phyloP scores from a whole-genome alignment of 176 grass and related monocot genomes.

The Oropetium thomaeum region DNA sequence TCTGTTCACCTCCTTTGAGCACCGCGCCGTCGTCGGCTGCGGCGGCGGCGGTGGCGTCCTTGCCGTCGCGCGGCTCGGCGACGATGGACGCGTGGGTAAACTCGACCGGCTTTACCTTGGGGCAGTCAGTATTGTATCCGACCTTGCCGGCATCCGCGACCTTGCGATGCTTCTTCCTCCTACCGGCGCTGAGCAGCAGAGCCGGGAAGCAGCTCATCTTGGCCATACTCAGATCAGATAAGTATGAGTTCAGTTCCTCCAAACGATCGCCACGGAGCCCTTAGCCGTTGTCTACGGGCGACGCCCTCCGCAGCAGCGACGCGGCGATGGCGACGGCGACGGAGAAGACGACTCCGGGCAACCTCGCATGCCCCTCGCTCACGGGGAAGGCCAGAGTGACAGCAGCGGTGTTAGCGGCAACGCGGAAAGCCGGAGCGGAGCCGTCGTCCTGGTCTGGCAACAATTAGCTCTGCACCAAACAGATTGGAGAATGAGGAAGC shows the following conservation, averaged over 20 bases:
- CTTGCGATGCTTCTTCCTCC: slow-evolving; percentile 68
- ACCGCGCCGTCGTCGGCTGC: slow-evolving; percentile 13
- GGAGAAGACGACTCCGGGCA: slow-evolving; percentile 17
- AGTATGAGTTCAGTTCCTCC: background rate
- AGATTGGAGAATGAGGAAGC: too few relatives aligned
- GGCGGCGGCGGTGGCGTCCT: slow-evolving; percentile 16
- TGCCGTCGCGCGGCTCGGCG: background rate
- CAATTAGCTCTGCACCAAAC: slow-evolving; percentile 37
- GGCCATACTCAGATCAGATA: too few relatives aligned
- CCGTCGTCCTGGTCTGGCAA: slow-evolving; percentile 52
- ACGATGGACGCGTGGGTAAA: background rate
- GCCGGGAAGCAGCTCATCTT: slow-evolving; percentile 67
- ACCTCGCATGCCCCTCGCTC: slow-evolving; percentile 55
- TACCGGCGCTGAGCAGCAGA: slow-evolving; percentile 53
- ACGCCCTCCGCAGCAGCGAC: slow-evolving; percentile 45
- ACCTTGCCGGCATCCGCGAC: slow-evolving; percentile 37
- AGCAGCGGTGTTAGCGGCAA: slow-evolving; percentile 22
- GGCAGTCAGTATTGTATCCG: slow-evolving; percentile 23
- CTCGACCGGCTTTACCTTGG: slow-evolving; percentile 58
- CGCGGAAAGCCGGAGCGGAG: slow-evolving; percentile 24
- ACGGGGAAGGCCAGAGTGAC: slow-evolving; percentile 84
- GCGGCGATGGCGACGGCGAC: slow-evolving; percentile 16
- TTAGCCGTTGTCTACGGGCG: slow-evolving; percentile 85
- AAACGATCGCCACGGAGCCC: background rate
- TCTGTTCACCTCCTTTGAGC: slow-evolving; percentile 24